Percentiles rank a stretch among this genome's conserved stretches.
phyloP scores from a whole-genome alignment of 2,329 filamentous ascomycete genomes.

The Sphaerulina musiva region DNA sequence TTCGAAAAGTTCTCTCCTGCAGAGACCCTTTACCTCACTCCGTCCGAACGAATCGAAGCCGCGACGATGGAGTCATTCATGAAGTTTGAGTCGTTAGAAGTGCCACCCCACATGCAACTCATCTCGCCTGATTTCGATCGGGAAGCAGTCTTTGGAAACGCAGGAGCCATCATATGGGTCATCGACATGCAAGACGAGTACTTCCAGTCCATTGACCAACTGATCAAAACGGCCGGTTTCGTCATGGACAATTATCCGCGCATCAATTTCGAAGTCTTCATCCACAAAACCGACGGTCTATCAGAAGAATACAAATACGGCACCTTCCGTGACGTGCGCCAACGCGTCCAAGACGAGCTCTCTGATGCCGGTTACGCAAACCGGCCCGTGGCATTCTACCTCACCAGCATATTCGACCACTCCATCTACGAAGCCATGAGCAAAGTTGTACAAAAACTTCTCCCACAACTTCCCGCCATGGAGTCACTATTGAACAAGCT shows the following conservation, averaged over 20 bases:
- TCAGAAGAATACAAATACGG: constrained; percentile 95
- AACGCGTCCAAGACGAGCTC: constrained; percentile 92
- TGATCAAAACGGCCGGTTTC: constrained; percentile 83
- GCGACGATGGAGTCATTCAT: constrained; percentile 96
- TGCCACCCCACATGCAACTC: constrained; percentile 91
- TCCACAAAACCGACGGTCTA: constrained; percentile 97
- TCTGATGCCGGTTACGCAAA: constrained; percentile 91
- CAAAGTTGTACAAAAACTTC: constrained; percentile 96
- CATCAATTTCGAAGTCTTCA: constrained; percentile 97
- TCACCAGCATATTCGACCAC: constrained; percentile 97
- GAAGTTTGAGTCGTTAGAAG: constrained; percentile 98
- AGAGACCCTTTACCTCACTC: constrained; percentile 92
- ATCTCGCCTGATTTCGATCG: constrained; percentile 84
- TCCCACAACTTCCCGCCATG: constrained; percentile 84
- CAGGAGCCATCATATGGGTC: constrained; percentile 94
- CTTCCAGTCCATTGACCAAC: constrained; percentile 76
- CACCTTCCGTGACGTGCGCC: constrained; percentile 92
- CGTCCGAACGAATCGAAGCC: constrained; percentile 88
- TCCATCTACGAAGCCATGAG: constrained; percentile 97
- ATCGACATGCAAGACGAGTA: constrained; percentile 99
- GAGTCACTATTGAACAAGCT: constrained; percentile 92
- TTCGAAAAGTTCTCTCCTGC: constrained; percentile 96
- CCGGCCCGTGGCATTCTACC: constrained; percentile 86
- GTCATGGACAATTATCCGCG: constrained; percentile 83
- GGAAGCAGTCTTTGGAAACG: constrained; percentile 83